Conservation (phyloP, 176 grass and related monocot species). For the Tuctoria greenei region DNA sequence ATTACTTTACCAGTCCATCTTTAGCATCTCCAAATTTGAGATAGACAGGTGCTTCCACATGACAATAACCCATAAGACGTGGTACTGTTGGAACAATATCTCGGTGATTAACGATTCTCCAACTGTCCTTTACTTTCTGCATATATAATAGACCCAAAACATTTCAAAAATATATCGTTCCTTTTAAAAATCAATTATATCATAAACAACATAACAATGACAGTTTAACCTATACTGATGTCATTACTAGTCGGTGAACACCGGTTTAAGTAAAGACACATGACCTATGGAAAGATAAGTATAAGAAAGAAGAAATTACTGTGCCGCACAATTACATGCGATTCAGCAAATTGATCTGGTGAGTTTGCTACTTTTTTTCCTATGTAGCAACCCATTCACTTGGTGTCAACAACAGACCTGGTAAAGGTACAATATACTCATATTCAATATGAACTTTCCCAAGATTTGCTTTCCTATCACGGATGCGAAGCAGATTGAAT, state of each 20-base stretch:
- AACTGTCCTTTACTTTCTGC: constrained; percentile 97
- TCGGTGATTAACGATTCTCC: constrained; percentile 94
- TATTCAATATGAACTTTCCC: background rate
- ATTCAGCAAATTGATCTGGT: background rate
- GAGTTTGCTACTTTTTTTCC: background rate
- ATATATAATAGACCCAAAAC: constrained; percentile 25
- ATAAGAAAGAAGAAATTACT: constrained; percentile 9
- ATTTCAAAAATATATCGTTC: constrained; percentile 11
- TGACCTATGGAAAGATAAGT: background rate
- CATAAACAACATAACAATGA: background rate
- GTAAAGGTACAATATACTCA: constrained; percentile 4
- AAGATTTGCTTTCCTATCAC: constrained; percentile 1
- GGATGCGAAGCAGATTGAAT: constrained; percentile 14
- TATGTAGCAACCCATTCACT: background rate
- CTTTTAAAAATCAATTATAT: constrained; percentile 6
- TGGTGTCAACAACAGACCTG: background rate
- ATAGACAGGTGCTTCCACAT: constrained; percentile 92
- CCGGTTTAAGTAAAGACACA: background rate
- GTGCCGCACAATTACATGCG: background rate
- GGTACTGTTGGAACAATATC: constrained; percentile 97
- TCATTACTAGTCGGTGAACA: constrained; percentile 2
- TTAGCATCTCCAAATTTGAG: constrained; percentile 68
- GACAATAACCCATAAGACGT: constrained; percentile 97
- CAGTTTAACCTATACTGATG: constrained; percentile 16
- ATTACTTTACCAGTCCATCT: constrained; percentile 51